These are phyloP conservation scores for Neophaeococcomyces mojaviensis DNA, from an alignment of 2,329 filamentous ascomycete genomes.

Conservation along the genomic window DNA sequence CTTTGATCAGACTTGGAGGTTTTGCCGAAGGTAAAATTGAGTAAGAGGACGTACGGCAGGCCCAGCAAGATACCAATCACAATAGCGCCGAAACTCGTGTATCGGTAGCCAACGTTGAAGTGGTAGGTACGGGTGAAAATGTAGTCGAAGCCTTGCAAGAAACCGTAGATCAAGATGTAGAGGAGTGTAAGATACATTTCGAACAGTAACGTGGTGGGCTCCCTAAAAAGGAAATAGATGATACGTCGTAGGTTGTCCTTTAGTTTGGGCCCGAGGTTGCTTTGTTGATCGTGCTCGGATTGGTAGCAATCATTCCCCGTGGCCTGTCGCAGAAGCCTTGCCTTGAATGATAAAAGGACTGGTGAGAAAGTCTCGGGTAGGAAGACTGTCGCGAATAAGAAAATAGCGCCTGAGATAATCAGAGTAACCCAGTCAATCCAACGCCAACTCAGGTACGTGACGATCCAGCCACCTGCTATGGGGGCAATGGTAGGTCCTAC, in stretches of 20 bases:
- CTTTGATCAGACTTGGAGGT: constrained; percentile 1
- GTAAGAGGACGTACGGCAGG: constrained; percentile 27
- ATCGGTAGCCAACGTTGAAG: constrained; percentile 36
- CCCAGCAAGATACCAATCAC: constrained; percentile 28
- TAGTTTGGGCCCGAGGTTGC: constrained; percentile 20
- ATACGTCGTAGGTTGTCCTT: constrained; percentile 22
- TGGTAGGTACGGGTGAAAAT: constrained; percentile 42
- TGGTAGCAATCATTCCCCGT: neutral
- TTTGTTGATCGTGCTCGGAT: neutral
- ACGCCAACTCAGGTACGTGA: constrained; percentile 21
- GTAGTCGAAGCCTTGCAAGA: constrained; percentile 45
- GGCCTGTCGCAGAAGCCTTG: constrained; percentile 21
- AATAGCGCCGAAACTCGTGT: constrained; percentile 40
- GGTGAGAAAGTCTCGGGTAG: constrained; percentile 28
- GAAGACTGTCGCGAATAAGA: constrained; percentile 20
- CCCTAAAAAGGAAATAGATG: constrained; percentile 29
- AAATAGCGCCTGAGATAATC: constrained; percentile 22
- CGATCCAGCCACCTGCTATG: neutral
- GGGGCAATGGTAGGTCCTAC: neutral
- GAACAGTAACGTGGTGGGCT: constrained; percentile 37
- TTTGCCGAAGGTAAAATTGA: constrained; percentile 9
- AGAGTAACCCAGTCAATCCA: constrained; percentile 36
- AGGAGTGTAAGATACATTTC: constrained; percentile 46
- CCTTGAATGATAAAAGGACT: constrained; percentile 25
- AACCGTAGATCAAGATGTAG: constrained; percentile 49